Conservation (phyloP, 73 alveolate genomes). For the Uronychia setigera region DNA sequence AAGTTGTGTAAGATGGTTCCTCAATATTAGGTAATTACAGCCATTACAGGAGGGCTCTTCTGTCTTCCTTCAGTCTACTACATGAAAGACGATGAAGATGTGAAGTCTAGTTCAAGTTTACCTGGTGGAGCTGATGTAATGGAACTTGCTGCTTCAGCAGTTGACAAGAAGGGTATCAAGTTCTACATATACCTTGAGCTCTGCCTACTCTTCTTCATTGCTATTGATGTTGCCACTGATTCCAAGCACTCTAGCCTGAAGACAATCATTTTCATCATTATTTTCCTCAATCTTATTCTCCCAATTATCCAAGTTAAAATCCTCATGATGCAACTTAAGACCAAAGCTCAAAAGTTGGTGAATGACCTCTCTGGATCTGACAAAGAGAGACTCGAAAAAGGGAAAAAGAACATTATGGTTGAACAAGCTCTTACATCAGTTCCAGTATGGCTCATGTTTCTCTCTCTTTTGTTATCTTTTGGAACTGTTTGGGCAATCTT, state of each 20-base stretch:
- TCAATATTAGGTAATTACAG: no score
- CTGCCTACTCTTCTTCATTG: background rate
- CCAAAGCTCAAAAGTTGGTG: background rate
- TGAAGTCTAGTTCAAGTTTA: no score
- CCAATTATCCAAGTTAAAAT: background rate
- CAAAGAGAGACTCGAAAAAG: background rate
- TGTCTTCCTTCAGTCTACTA: no score
- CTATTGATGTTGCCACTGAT: background rate
- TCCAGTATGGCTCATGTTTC: background rate
- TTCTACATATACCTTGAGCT: background rate
- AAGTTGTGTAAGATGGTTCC: no score
- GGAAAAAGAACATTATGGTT: background rate
- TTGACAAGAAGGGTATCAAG: background rate
- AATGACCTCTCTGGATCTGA: background rate
- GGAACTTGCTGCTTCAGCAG: background rate
- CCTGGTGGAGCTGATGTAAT: no score
- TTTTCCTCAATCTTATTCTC: background rate
- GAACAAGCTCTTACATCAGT: background rate
- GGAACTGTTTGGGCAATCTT: background rate
- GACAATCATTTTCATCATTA: background rate
- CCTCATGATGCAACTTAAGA: background rate
- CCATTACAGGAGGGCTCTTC: no score
- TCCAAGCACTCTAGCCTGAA: background rate
- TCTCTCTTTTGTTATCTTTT: background rate
- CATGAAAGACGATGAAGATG: no score